These are phyloP conservation scores for Colletotrichum salicis DNA, from an alignment of 2,329 filamentous ascomycete species.

Conservation along the genomic window DNA sequence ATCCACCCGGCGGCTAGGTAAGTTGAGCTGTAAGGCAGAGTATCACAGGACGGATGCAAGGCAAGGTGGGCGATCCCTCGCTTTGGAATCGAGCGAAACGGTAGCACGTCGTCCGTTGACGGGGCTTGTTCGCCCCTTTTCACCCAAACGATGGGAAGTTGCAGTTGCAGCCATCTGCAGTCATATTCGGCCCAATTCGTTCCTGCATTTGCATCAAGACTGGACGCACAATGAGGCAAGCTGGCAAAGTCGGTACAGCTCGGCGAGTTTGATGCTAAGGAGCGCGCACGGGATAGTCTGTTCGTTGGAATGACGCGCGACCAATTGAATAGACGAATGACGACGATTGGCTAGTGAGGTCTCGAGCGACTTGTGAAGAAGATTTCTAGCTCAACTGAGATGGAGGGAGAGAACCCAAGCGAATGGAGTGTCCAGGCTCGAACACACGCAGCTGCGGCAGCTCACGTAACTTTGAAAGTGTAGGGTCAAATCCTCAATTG, in stretches of 20 bases:
- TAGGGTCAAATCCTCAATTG: background rate
- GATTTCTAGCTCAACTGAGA: background rate
- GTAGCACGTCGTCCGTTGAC: slow-evolving; percentile 9
- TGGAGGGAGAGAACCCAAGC: slow-evolving; percentile 16
- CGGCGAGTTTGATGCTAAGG: background rate
- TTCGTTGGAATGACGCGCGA: slow-evolving; percentile 15
- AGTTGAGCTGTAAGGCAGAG: background rate
- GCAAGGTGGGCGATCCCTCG: background rate
- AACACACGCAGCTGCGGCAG: background rate
- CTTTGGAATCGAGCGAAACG: background rate
- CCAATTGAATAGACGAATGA: slow-evolving; percentile 11
- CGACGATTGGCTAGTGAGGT: background rate
- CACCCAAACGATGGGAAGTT: background rate
- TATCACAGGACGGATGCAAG: background rate
- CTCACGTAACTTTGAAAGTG: background rate
- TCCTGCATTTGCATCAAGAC: background rate
- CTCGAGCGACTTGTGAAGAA: background rate
- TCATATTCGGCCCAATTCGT: background rate
- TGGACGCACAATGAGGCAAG: background rate
- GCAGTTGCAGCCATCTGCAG: background rate
- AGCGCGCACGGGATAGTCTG: slow-evolving; percentile 19
- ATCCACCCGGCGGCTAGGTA: slow-evolving; percentile 1
- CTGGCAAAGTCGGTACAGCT: background rate
- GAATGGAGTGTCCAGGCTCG: background rate
- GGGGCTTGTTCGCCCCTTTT: background rate